Conservation (phyloP, 805 yeast species). For the Lipomyces starkeyi region DNA sequence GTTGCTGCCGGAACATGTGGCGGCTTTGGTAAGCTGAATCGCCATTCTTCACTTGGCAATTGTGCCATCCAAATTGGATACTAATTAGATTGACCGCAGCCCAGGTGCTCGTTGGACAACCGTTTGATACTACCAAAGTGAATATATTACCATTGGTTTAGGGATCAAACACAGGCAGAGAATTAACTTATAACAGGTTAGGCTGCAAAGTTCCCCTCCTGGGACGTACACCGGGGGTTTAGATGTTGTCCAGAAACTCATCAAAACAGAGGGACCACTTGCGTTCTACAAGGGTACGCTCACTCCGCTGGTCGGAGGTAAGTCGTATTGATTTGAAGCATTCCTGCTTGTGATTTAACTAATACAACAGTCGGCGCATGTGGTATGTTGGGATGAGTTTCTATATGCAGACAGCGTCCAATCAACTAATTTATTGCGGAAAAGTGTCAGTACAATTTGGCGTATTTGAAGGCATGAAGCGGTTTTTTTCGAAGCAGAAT, state of each 20-base stretch:
- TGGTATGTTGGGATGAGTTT: constrained; percentile 47
- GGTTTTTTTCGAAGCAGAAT: constrained; percentile 61
- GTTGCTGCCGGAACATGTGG: constrained; percentile 91
- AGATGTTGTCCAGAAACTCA: constrained; percentile 74
- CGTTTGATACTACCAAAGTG: constrained; percentile 41
- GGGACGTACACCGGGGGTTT: constrained; percentile 75
- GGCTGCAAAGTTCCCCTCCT: constrained; percentile 84
- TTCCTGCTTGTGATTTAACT: constrained; percentile 47
- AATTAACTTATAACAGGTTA: constrained; percentile 59
- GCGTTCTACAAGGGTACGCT: constrained; percentile 94
- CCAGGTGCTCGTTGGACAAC: constrained; percentile 91
- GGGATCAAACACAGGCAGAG: not conserved
- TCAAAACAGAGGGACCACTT: constrained; percentile 77
- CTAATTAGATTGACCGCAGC: constrained; percentile 50
- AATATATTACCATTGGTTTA: not conserved
- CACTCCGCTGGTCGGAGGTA: constrained; percentile 85
- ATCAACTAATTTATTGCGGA: not conserved
- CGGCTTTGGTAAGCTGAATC: constrained; percentile 59
- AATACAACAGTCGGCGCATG: constrained; percentile 78
- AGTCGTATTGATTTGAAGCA: constrained; percentile 1
- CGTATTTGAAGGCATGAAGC: constrained; percentile 91
- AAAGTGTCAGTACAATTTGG: constrained; percentile 86
- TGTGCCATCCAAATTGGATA: not conserved
- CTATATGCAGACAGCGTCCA: not conserved
- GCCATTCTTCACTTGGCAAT: not conserved